Conservation (phyloP, 1,284 basidiomycete genomes). For the Ceratobasidium sp. region DNA sequence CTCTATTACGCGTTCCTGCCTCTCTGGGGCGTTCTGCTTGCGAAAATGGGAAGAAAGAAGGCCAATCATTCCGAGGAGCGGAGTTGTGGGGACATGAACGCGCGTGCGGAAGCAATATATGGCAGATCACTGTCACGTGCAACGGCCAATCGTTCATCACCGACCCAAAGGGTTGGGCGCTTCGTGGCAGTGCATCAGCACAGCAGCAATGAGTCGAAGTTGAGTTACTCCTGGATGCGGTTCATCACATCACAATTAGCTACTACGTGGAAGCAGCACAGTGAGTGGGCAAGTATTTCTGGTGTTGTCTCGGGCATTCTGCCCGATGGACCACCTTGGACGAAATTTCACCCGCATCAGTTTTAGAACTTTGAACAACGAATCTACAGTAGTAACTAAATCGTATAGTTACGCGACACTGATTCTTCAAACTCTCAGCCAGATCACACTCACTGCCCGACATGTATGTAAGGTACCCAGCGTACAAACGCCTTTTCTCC, state of each 20-base stretch:
- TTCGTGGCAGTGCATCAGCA: conserved; percentile 18
- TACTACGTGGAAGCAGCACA: not conserved
- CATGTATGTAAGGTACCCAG: not conserved
- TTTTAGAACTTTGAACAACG: too few species aligned
- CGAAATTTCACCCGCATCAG: too few species aligned
- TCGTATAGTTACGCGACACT: too few species aligned
- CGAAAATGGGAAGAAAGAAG: conserved; percentile 28
- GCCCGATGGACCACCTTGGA: not conserved
- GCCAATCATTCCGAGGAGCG: conserved; percentile 16
- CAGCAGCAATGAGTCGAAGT: not conserved
- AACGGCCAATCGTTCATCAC: not conserved
- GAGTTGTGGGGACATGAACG: not conserved
- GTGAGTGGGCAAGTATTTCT: not conserved
- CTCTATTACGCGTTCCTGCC: not conserved
- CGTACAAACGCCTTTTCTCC: not conserved
- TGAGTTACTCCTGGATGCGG: not conserved
- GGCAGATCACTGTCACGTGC: conserved; percentile 6
- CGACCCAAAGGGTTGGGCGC: conserved; percentile 12
- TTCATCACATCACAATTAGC: not conserved
- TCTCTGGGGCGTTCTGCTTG: conserved; percentile 19
- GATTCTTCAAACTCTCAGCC: too few species aligned
- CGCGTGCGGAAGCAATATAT: conserved; percentile 1
- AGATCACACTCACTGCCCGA: not conserved
- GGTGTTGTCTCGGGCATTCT: not conserved
- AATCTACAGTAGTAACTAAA: too few species aligned